Evolutionary conservation across 176 grass and related monocot genomes (phyloP), one percentile per base, ranked within the genome.

Genomic region (Secale cereale): DNA sequence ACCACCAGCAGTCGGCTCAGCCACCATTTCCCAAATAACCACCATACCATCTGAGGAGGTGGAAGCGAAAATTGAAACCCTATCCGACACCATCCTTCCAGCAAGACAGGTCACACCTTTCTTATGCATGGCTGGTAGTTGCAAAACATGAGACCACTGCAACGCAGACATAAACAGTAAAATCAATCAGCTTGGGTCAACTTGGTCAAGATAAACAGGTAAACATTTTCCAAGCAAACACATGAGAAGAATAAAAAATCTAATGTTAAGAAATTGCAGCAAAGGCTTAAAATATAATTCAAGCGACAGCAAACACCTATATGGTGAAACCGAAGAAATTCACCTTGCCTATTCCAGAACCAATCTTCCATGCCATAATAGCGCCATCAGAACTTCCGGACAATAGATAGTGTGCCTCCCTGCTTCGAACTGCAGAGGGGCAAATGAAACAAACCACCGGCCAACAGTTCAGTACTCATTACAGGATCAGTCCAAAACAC

Each of bases 51-150:
- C 97, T 3, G 97, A 98, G 23, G 93, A 98, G 66, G 93, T 92
- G 73, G 97, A 98, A 78, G 93, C 91, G 23, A 93, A 96, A 81
- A 96, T 91, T 32, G 91, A 85, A 84, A 82, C 45, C 74, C 31
- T 82, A 84, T 87, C 65, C 1, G 86, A 99, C 67, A 94, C 72
- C 91, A 94, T 92, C 52, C 89, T 82, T 71, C 87, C 90, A 84
- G 86, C 79, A 86, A 99, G 80, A 73, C 97, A 98, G 39, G 97
- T 98, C 23, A 98, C 73, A 5, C 97, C 97, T 92, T 94, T 98
- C 88, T 95, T 96, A 91, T 96, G 93, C 74, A 91, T 90, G 79
- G 83, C 89, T 81, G 97, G 84, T 65, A 96, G 85, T 85, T 99
- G 90, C 48, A 96, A 90, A 23, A 52, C 78, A 83, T 79, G 81